phyloP scores from a whole-genome alignment of 116 monocot species.

The Cymodocea nodosa region DNA sequence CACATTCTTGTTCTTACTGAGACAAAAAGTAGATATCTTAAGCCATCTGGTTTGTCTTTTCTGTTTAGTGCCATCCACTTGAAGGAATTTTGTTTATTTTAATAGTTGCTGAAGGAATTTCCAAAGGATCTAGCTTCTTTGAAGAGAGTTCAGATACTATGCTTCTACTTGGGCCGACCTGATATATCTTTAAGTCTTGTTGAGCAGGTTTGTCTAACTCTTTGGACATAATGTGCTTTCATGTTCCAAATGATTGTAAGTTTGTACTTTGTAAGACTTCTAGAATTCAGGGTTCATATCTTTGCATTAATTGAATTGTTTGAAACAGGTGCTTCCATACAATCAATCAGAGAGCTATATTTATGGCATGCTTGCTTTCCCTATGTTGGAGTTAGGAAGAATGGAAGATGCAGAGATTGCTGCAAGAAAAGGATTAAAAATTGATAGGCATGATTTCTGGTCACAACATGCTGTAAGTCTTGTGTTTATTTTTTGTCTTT shows the following conservation, averaged over 20 bases:
- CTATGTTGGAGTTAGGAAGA: conserved; percentile 69
- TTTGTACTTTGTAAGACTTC: neutral
- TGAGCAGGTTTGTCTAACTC: conserved; percentile 31
- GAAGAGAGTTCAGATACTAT: conserved; percentile 54
- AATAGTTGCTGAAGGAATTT: conserved; percentile 53
- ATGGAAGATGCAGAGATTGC: conserved; percentile 72
- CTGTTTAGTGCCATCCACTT: neutral
- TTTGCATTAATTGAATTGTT: neutral
- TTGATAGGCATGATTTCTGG: conserved; percentile 58
- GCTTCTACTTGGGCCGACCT: conserved; percentile 71
- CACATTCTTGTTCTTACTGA: neutral
- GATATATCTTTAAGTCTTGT: conserved; percentile 57
- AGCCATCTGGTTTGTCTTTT: neutral
- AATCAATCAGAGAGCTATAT: conserved; percentile 52
- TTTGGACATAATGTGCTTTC: neutral
- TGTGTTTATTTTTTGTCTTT: neutral
- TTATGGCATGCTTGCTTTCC: conserved; percentile 83
- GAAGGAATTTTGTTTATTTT: neutral
- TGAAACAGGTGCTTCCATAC: conserved; percentile 41
- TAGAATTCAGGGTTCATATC: neutral
- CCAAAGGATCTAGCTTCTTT: conserved; percentile 66
- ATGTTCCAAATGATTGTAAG: neutral
- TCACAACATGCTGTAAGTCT: conserved; percentile 68
- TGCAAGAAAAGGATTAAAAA: conserved; percentile 49
- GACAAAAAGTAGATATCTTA: neutral